These are phyloP conservation scores for Gryganskiella cystojenkinii DNA, from an alignment of 192 early-diverging fungal species.

Conservation along the genomic window DNA sequence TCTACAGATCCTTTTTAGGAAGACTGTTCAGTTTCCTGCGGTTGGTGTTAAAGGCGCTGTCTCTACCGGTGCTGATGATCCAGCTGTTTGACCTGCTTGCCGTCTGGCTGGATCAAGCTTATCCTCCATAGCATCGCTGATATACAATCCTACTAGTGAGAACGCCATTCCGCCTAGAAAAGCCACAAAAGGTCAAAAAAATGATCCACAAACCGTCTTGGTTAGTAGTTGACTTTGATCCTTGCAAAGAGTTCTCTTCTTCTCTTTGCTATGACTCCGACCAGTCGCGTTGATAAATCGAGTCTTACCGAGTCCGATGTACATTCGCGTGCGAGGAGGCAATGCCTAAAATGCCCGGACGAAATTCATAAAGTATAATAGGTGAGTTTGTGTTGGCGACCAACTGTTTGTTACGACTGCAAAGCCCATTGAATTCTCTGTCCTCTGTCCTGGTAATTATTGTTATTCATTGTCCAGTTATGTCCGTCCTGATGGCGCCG, in stretches of 20 bases:
- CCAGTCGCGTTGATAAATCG: too few species aligned
- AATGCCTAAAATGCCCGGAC: slow-evolving; percentile 18
- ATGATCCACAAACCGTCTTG: too few species aligned
- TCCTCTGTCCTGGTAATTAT: too few species aligned
- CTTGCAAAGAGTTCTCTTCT: too few species aligned
- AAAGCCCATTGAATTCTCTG: too few species aligned
- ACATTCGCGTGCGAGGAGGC: slow-evolving; percentile 50
- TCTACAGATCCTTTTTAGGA: too few species aligned
- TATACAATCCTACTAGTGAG: slow-evolving; percentile 33
- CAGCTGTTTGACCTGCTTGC: background rate
- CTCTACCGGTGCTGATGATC: slow-evolving; percentile 6
- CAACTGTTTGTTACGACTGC: too few species aligned
- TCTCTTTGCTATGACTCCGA: too few species aligned
- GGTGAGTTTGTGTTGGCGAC: too few species aligned
- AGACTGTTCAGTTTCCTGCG: too few species aligned
- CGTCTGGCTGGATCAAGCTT: slow-evolving; percentile 25
- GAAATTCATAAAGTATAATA: too few species aligned
- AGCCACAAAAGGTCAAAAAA: background rate
- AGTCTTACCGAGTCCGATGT: slow-evolving; percentile 40
- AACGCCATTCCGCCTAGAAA: slow-evolving; percentile 47
- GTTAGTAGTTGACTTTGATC: too few species aligned
- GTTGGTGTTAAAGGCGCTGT: background rate
- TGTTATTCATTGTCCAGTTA: background rate
- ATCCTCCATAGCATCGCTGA: slow-evolving; percentile 46
- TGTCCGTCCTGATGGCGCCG: background rate